A percentile compares a stretch with the other conserved stretches of the same genome.
phyloP scores from a whole-genome alignment of 2,329 filamentous ascomycete genomes.

The Botrytis hyacinthi region DNA sequence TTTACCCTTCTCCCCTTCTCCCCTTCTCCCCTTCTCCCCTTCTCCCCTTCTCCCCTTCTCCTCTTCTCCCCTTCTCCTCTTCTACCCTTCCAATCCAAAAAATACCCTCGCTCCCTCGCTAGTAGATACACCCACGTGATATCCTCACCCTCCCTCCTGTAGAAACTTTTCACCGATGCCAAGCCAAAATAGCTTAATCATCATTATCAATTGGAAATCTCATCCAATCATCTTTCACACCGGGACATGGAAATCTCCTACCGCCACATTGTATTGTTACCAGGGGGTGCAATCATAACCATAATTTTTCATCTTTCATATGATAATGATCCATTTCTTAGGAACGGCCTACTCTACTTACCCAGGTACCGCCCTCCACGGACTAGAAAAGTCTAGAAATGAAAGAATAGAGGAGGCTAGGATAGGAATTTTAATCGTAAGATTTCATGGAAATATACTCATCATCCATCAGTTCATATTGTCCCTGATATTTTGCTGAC shows the following conservation, averaged over 20 bases:
- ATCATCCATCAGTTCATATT: not conserved
- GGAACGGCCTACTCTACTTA: not conserved
- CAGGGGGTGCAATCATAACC: not conserved
- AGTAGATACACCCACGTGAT: not conserved
- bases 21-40: too few species aligned
- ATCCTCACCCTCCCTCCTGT: not conserved
- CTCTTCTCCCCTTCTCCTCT: not conserved
- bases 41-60: not conserved
- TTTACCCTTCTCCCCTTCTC: too few species aligned
- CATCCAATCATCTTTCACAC: not conserved
- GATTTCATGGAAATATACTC: not conserved
- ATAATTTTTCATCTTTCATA: not conserved
- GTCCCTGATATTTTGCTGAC: not conserved
- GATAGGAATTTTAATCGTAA: not conserved
- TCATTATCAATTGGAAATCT: not conserved
- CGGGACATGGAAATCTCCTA: not conserved
- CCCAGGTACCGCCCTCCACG: not conserved
- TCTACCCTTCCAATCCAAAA: too few species aligned
- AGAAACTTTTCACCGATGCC: constrained; percentile 12
- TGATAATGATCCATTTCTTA: not conserved
- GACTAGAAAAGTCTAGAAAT: constrained; percentile 2
- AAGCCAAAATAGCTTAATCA: not conserved
- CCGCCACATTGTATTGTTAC: not conserved
- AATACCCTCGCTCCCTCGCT: too few species aligned
- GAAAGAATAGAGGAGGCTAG: not conserved